These are phyloP conservation scores for Dichotomocladium elegans DNA, from an alignment of 371 early-diverging fungal genomes.

Conservation along the genomic window DNA sequence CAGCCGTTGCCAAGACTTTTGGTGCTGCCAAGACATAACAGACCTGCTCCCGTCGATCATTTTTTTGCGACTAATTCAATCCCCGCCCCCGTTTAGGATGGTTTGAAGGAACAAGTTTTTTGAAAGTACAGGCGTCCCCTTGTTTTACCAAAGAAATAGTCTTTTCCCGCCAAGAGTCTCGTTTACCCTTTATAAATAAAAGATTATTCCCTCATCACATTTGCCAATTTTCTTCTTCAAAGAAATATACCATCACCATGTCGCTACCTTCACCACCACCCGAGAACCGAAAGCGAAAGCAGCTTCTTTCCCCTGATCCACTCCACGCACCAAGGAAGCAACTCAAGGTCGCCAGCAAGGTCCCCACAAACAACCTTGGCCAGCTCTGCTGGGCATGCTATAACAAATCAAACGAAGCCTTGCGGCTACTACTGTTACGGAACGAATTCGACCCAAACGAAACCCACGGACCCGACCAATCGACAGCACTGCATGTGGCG, in stretches of 20 bases:
- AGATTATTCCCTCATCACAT: background rate
- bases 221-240: background rate
- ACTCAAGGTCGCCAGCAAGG: slow-evolving; percentile 14
- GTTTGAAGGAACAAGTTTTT: too few relatives aligned
- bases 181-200: background rate
- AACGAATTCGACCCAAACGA: slow-evolving; percentile 27
- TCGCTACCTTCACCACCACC: slow-evolving; percentile 24
- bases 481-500: slow-evolving; percentile 40
- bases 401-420: slow-evolving; percentile 22
- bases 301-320: slow-evolving; percentile 12
- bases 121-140: background rate
- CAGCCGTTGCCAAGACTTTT: background rate
- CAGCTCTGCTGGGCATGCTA: slow-evolving; percentile 34
- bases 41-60: background rate
- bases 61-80: too few relatives aligned
- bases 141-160: background rate
- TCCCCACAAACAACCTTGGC: slow-evolving; percentile 24
- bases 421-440: slow-evolving; percentile 16
- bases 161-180: background rate
- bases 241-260: background rate
- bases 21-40: background rate
- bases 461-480: slow-evolving; percentile 22
- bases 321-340: slow-evolving; percentile 13
- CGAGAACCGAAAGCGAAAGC: slow-evolving; percentile 25
- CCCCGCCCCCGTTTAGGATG: too few relatives aligned